phyloP scores from a whole-genome alignment of 495 filamentous ascomycete species.

The Trichoderma reesei region DNA sequence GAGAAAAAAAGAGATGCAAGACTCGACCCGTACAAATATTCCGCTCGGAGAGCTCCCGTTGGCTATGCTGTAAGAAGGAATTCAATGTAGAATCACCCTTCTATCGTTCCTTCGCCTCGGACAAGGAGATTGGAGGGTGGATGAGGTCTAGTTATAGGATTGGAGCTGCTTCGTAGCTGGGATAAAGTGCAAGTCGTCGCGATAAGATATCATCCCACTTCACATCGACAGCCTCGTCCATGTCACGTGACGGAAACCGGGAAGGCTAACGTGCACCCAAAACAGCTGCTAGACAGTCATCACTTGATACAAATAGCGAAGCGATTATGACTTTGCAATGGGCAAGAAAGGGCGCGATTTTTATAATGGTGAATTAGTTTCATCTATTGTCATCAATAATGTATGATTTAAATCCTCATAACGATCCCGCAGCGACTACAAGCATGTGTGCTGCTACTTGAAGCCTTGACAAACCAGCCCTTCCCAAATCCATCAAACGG shows the following conservation, averaged over 20 bases:
- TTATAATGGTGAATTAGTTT: neutral
- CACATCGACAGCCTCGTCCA: neutral
- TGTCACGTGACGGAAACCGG: neutral
- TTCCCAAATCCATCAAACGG: neutral
- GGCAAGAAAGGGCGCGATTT: neutral
- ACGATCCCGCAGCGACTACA: neutral
- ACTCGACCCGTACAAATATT: neutral
- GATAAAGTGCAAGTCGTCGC: neutral
- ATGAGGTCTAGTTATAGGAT: neutral
- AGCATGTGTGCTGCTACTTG: neutral
- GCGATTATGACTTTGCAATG: too few species aligned
- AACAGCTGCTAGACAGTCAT: too few species aligned
- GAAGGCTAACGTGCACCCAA: too few species aligned
- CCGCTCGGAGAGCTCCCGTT: too few species aligned
- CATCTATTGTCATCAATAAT: slow-evolving; percentile 3
- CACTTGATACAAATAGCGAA: too few species aligned
- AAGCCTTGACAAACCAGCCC: neutral
- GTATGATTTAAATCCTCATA: neutral
- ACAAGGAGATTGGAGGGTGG: neutral
- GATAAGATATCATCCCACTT: neutral
- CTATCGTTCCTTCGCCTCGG: neutral
- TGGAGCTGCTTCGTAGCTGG: neutral
- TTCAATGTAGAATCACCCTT: neutral
- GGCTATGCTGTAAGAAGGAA: too few species aligned
- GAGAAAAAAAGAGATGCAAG: neutral